Percentiles rank a stretch among this genome's conserved stretches.
Conservation (phyloP, 2,329 filamentous ascomycete genomes). For the Phialophora macrospora region DNA sequence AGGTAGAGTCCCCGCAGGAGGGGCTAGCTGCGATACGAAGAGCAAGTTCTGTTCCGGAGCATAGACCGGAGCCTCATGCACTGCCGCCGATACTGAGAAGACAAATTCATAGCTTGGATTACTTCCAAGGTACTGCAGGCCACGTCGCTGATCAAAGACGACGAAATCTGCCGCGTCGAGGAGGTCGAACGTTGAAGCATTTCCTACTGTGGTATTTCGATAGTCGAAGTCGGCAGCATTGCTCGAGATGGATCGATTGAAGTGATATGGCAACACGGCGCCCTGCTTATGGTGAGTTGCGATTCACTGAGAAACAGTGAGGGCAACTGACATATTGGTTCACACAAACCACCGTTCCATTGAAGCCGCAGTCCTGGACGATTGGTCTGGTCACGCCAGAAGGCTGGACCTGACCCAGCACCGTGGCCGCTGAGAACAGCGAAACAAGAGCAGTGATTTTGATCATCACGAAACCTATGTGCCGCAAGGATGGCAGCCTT, state of each 20-base stretch:
- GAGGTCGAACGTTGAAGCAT: constrained; percentile 43
- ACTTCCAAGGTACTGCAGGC: constrained; percentile 46
- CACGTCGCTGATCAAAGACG: constrained; percentile 47
- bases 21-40: constrained; percentile 47
- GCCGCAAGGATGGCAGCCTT: background rate
- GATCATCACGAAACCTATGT: constrained; percentile 18
- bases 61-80: constrained; percentile 53
- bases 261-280: constrained; percentile 47
- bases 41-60: constrained; percentile 49
- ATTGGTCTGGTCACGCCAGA: constrained; percentile 41
- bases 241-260: constrained; percentile 44
- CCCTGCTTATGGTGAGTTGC: constrained; percentile 9
- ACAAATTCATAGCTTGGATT: constrained; percentile 47
- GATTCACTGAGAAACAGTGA: background rate
- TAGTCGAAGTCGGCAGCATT: constrained; percentile 40
- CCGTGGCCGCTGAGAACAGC: constrained; percentile 25
- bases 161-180: constrained; percentile 47
- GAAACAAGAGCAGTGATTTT: constrained; percentile 6
- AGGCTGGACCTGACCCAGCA: constrained; percentile 38
- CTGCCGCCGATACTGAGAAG: constrained; percentile 46
- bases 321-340: constrained; percentile 45
- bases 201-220: constrained; percentile 44
- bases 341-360: constrained; percentile 45
- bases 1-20: constrained; percentile 46
- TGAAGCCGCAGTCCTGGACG: constrained; percentile 42